These are phyloP conservation scores for Rutstroemia sp. DNA, from an alignment of 2,329 filamentous ascomycete species.

Conservation along the genomic window DNA sequence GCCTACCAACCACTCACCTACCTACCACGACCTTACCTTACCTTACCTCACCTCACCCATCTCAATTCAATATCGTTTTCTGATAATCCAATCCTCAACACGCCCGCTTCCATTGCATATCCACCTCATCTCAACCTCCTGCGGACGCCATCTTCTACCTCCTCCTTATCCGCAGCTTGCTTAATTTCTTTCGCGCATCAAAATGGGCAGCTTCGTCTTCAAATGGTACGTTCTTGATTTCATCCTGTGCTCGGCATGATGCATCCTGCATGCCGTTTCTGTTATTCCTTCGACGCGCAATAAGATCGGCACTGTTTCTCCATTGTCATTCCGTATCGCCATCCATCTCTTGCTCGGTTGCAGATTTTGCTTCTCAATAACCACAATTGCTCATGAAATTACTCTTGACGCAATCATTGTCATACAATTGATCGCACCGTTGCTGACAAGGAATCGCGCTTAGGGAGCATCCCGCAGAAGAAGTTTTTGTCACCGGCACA, in stretches of 20 bases:
- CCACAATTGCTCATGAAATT: not conserved
- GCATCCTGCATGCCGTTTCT: not conserved
- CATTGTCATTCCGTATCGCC: not conserved
- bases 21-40: not conserved
- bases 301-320: not conserved
- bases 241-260: not conserved
- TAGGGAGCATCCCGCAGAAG: slow-evolving; percentile 77
- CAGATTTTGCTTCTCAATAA: no score
- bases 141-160: not conserved
- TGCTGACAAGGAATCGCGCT: slow-evolving; percentile 2
- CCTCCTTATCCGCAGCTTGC: not conserved
- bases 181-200: slow-evolving; percentile 9
- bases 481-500: slow-evolving; percentile 89
- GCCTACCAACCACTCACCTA: not conserved
- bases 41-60: not conserved
- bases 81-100: not conserved
- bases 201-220: slow-evolving; percentile 32
- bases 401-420: not conserved
- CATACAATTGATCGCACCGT: not conserved
- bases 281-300: not conserved
- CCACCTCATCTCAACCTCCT: not conserved
- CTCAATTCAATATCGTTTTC: not conserved
- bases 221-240: slow-evolving; percentile 27
- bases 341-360: no score
- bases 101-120: not conserved